Base-by-base conservation (phyloP, 148 eudicot species). In the Oxyria digyna region DNA sequence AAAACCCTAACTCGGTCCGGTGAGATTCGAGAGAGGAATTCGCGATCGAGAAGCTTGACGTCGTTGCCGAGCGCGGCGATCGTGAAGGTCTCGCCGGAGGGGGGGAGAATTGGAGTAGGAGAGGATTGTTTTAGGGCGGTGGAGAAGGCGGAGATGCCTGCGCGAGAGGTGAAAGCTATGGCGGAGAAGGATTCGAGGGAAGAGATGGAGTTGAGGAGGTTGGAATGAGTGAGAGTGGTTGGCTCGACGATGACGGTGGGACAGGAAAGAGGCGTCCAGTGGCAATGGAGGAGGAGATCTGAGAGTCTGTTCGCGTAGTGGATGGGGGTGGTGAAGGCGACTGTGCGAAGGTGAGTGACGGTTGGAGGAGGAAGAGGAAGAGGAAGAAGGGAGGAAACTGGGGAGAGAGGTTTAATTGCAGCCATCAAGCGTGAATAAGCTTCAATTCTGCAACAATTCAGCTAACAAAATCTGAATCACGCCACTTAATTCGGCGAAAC, bases 311-410 rank as follows among this genome's bases (percentile, higher is more conserved):
- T 42, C 35, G 91, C 96, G 81, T 91, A 91, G 77, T 81, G 85
- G 68, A 69, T 73, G 0, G 97, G 97, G 15, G 96, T 85, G 43
- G 96, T 91, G 87, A 86, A 91, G 42, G 89, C 97, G 18, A 88
- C 59, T 4, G 78, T 67, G 17, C 80, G 87, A 75, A 27, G 69
- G 46, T 3, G 65, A 37, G 38, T 29, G 23, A 23, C 9, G 65
- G 62, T 55, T 13, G 65, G 65, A 15, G 65, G 65, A 31, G 37
- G 27, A 1, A n/a, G n/a, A n/a, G n/a, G n/a, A n/a, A n/a, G n/a
- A 1, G 6, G 37, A 14, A 29, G 65, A 29, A 31, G n/a, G 20
- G 65, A 59, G 35, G 2, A 31, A 29, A 26, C 14, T 0, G 27
- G 15, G 15, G 62, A 52, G 31, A 24, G 14, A 10, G 27, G 23